Conservation (phyloP, 306 rosid genomes). For the Benincasa hispida region DNA sequence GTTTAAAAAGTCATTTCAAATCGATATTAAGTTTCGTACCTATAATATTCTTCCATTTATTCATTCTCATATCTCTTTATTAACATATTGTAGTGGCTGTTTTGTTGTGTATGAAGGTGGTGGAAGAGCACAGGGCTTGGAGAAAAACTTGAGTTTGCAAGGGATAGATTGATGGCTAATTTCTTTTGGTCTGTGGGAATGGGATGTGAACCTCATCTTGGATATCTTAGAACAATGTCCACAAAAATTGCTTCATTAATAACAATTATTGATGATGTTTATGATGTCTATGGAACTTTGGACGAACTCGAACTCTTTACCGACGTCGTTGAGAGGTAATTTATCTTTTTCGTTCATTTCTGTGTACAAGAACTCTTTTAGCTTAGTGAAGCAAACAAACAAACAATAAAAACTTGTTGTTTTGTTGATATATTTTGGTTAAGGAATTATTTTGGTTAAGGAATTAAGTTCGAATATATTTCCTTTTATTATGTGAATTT, state of each 20-base stretch:
- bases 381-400: too few species aligned
- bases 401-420: too few species aligned
- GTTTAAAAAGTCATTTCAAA: too few species aligned
- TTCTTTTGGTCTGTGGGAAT: not conserved
- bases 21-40: too few species aligned
- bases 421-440: too few species aligned
- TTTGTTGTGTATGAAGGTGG: not conserved
- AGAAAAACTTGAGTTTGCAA: not conserved
- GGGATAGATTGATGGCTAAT: slow-evolving; percentile 3
- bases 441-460: too few species aligned
- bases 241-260: not conserved
- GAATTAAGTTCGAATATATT: too few species aligned
- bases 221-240: not conserved
- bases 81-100: not conserved
- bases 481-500: too few species aligned
- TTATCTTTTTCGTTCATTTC: too few species aligned
- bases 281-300: slow-evolving; percentile 5
- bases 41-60: too few species aligned
- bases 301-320: slow-evolving; percentile 9
- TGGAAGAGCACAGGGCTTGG: slow-evolving; percentile 1
- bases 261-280: slow-evolving; percentile 6
- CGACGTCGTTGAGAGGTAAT: not conserved
- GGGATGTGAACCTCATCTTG: not conserved
- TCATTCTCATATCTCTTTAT: too few species aligned
- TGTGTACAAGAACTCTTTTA: too few species aligned